Evolutionary conservation across 1,284 basidiomycete genomes (phyloP), one percentile per base, ranked within the genome.

Genomic region (Mixia osmundae): DNA sequence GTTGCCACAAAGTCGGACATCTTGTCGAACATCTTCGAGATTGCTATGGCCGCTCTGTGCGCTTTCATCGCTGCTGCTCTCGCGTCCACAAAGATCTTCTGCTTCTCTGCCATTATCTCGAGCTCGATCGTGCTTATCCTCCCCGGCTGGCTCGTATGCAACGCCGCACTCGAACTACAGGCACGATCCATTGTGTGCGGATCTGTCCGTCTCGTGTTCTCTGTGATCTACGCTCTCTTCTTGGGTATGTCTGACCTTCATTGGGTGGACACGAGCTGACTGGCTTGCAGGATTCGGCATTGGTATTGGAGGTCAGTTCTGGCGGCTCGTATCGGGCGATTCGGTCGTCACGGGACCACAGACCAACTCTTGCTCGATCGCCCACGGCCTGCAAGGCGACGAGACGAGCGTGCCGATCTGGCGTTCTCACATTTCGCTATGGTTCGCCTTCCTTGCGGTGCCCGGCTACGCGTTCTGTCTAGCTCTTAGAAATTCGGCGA

Each of bases 61-160:
- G 64, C 65, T 12, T 89, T 89, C 56, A 49, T 83, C 31, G 65
- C 79, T 4, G 77, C 76, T 16, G 75, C 69, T 2, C 58, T 83
- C 30, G 72, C 75, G 2, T 65, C 70, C n/a, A 69, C 71, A 0
- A 56, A 62, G 16, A 60, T 65, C 36, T 75, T 87, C 44, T 89
- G 83, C 58, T 89, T 80, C 52, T 72, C 79, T 3, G 74, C 82
- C 2, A 63, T 89, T 38, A 76, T 78, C 0, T 79, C 77, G 3
- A 68, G 69, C 12, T 75, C 78, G 3, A 72, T 87, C 41, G 80
- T 87, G 3, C 64, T 85, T 35, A 89, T 89, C 47, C 63, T 89
- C 4, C 83, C 78, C 10, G 57, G 57, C 11, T 57, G 57, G 71
- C 72, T 52, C 49, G 68, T 59, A 10, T 37, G 38, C 51, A 64